phyloP scores from a whole-genome alignment of 1,284 basidiomycete genomes.

The Tylopilus orsonianus region DNA sequence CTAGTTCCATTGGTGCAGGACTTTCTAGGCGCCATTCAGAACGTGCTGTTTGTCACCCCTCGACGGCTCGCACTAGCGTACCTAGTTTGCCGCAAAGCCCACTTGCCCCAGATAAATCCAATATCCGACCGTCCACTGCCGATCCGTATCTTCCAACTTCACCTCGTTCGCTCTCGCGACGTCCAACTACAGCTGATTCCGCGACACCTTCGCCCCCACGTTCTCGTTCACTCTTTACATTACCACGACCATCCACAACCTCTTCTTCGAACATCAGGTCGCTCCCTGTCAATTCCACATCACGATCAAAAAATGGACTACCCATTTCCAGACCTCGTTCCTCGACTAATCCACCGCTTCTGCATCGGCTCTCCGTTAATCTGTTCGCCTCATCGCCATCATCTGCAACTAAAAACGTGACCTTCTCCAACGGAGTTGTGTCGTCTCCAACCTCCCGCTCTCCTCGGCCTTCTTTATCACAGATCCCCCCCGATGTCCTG shows the following conservation, averaged over 20 bases:
- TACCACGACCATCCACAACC: conserved; percentile 22
- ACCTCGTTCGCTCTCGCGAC: conserved; percentile 15
- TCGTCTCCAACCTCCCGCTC: conserved; percentile 41
- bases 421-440: conserved; percentile 20
- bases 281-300: conserved; percentile 11
- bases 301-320: conserved; percentile 16
- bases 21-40: conserved; percentile 56
- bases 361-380: conserved; percentile 70
- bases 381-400: conserved; percentile 55
- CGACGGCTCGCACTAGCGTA: conserved; percentile 11
- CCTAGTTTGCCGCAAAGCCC: conserved; percentile 18
- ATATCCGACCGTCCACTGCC: conserved; percentile 21
- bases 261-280: conserved; percentile 17
- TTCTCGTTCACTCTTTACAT: conserved; percentile 27
- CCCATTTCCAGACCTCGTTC: conserved; percentile 47
- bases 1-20: conserved; percentile 35
- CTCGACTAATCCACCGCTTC: conserved; percentile 67
- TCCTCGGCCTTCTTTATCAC: conserved; percentile 47
- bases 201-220: conserved; percentile 17
- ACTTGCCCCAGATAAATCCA: conserved; percentile 4
- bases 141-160: conserved; percentile 16
- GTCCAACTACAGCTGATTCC: conserved; percentile 33
- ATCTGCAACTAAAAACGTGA: conserved; percentile 32
- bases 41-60: conserved; percentile 31
- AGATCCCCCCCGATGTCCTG: conserved; percentile 45